Conservation (phyloP, 1,139 yeast genomes). For the Yamadazyma mexicana region DNA sequence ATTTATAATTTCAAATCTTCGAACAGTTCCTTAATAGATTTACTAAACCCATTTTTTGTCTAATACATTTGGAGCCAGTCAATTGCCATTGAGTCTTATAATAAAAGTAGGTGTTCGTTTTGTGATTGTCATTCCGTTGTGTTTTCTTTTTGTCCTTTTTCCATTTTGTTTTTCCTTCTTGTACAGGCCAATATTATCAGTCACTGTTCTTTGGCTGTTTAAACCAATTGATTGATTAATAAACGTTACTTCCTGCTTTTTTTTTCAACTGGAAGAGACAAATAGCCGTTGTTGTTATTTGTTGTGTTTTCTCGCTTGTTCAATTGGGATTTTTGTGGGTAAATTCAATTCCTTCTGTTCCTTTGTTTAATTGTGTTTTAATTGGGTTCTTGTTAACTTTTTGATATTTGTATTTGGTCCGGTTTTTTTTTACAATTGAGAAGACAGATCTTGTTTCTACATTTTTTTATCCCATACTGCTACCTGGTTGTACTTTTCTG, state of each 20-base stretch:
- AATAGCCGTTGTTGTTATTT: no score
- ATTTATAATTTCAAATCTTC: neutral
- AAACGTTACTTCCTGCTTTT: no score
- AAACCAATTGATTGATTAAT: neutral
- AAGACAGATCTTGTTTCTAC: neutral
- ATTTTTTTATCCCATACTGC: no score
- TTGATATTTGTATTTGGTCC: conserved; percentile 1
- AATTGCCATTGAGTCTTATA: neutral
- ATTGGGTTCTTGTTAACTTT: neutral
- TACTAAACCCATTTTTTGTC: no score
- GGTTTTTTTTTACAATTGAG: no score
- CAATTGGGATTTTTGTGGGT: neutral
- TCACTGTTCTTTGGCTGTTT: neutral
- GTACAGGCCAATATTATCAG: no score
- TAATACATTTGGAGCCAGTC: neutral
- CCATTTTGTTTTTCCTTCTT: no score
- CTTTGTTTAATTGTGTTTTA: neutral
- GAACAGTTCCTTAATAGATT: no score
- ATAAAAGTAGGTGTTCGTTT: neutral
- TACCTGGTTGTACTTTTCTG: neutral
- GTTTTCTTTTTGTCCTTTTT: neutral
- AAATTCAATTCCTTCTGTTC: neutral
- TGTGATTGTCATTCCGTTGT: neutral
- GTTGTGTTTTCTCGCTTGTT: neutral
- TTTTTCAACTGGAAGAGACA: no score